Percentiles rank a stretch among this genome's conserved stretches.
Conservation (phyloP, 1,284 basidiomycete species). For the Fistulinella staudtii region DNA sequence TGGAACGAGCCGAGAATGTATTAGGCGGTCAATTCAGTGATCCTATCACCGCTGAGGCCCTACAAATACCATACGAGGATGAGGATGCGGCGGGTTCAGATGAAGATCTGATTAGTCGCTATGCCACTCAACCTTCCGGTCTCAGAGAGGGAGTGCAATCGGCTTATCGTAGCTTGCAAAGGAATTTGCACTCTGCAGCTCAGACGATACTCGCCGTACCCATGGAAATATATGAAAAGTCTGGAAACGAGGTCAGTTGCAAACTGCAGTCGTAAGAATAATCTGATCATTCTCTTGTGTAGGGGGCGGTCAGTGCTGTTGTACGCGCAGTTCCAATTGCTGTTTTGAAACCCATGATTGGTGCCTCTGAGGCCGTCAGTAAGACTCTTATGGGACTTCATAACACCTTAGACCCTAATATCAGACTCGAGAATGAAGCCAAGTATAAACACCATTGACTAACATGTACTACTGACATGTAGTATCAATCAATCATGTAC, state of each 20-base stretch:
- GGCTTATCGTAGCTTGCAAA: conserved; percentile 82
- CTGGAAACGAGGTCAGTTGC: conserved; percentile 72
- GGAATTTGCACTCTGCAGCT: conserved; percentile 87
- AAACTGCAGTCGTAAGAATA: background rate
- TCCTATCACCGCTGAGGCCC: conserved; percentile 61
- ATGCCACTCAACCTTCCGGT: conserved; percentile 85
- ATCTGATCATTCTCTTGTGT: conserved; percentile 5
- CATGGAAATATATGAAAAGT: conserved; percentile 97
- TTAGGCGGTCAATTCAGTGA: conserved; percentile 75
- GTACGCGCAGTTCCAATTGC: conserved; percentile 96
- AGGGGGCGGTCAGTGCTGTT: conserved; percentile 90
- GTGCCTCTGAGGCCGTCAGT: conserved; percentile 92
- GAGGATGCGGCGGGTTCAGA: conserved; percentile 37
- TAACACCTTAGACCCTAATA: conserved; percentile 82
- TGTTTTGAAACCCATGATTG: conserved; percentile 94
- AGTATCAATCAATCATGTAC: too few species aligned
- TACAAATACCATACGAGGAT: conserved; percentile 45
- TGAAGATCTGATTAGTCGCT: conserved; percentile 71
- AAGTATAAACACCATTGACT: conserved; percentile 79
- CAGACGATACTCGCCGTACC: conserved; percentile 98
- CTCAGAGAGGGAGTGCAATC: conserved; percentile 86
- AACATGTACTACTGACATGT: conserved; percentile 4
- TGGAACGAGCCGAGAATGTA: conserved; percentile 93
- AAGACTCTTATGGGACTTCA: conserved; percentile 92
- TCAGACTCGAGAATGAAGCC: conserved; percentile 75